Conservation (phyloP, 768 basidiomycete species). For the Naganishia onofrii region DNA sequence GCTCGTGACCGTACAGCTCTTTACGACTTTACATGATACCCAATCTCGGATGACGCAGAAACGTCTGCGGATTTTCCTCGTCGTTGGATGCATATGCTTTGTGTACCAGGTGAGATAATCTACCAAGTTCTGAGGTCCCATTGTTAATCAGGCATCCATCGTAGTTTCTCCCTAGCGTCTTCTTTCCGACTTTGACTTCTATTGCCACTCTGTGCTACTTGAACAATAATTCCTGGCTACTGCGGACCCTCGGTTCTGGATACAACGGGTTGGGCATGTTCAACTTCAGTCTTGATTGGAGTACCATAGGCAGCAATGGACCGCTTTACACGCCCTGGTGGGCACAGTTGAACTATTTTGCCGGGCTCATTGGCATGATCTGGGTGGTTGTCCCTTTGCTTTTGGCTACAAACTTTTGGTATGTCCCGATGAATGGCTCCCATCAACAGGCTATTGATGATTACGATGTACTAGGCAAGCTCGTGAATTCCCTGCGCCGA, state of each 20-base stretch:
- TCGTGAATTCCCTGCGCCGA: constrained; percentile 45
- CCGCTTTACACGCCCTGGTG: constrained; percentile 52
- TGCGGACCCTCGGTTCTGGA: constrained; percentile 48
- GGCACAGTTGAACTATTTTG: constrained; percentile 50
- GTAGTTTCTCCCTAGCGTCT: constrained; percentile 51
- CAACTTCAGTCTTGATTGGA: constrained; percentile 52
- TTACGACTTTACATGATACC: constrained; percentile 49
- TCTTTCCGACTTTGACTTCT: constrained; percentile 51
- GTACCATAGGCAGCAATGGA: constrained; percentile 45
- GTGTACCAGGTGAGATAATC: constrained; percentile 32
- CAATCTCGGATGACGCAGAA: constrained; percentile 25
- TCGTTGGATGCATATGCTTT: constrained; percentile 25
- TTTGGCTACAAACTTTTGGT: constrained; percentile 48
- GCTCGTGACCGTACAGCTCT: constrained; percentile 50
- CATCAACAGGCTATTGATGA: background rate
- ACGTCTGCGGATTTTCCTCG: constrained; percentile 32
- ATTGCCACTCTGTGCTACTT: constrained; percentile 49
- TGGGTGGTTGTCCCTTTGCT: constrained; percentile 51
- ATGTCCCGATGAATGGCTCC: no score
- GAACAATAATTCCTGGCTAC: constrained; percentile 42
- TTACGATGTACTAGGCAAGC: constrained; percentile 39
- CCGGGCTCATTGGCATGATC: constrained; percentile 47
- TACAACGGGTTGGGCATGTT: constrained; percentile 50
- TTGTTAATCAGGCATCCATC: constrained; percentile 29
- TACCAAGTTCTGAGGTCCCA: background rate